phyloP scores from a whole-genome alignment of 495 filamentous ascomycete species.

The Penicillium turbatum region DNA sequence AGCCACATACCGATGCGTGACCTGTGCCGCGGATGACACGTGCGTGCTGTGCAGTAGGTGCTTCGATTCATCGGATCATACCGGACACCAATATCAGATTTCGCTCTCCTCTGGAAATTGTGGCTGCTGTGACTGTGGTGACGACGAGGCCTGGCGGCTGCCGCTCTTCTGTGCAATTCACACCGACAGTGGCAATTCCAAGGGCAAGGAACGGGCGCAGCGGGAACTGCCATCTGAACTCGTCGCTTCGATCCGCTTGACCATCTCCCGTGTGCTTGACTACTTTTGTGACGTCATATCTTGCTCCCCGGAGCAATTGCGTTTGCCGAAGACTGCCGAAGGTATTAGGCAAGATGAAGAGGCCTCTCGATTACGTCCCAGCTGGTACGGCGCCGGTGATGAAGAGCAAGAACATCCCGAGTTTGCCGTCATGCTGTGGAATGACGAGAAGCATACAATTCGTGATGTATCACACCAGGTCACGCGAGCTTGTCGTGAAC shows the following conservation, averaged over 20 bases:
- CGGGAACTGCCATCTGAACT: slow-evolving; percentile 67
- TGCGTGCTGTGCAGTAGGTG: slow-evolving; percentile 85
- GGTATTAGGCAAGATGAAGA: slow-evolving; percentile 77
- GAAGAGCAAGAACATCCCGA: slow-evolving; percentile 56
- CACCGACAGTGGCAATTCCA: slow-evolving; percentile 53
- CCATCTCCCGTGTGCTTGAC: slow-evolving; percentile 79
- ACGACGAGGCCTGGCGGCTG: slow-evolving; percentile 84
- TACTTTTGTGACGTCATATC: slow-evolving; percentile 97
- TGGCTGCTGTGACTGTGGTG: slow-evolving; percentile 96
- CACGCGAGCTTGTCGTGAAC: slow-evolving; percentile 77
- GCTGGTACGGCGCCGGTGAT: slow-evolving; percentile 66
- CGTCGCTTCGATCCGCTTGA: slow-evolving; percentile 68
- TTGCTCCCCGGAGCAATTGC: slow-evolving; percentile 91
- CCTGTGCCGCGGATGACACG: slow-evolving; percentile 83
- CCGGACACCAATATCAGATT: slow-evolving; percentile 85
- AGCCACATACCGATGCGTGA: slow-evolving; percentile 89
- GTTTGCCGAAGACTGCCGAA: slow-evolving; percentile 74
- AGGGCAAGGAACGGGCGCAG: slow-evolving; percentile 58
- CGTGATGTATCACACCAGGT: slow-evolving; percentile 88
- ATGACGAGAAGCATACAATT: slow-evolving; percentile 97
- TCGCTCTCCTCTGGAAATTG: slow-evolving; percentile 81
- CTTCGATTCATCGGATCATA: slow-evolving; percentile 92
- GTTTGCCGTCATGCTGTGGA: slow-evolving; percentile 90
- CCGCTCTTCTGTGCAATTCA: slow-evolving; percentile 94
- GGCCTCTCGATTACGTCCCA: slow-evolving; percentile 66